phyloP scores from a whole-genome alignment of 306 rosid species.

The Sicyos baderoa region DNA sequence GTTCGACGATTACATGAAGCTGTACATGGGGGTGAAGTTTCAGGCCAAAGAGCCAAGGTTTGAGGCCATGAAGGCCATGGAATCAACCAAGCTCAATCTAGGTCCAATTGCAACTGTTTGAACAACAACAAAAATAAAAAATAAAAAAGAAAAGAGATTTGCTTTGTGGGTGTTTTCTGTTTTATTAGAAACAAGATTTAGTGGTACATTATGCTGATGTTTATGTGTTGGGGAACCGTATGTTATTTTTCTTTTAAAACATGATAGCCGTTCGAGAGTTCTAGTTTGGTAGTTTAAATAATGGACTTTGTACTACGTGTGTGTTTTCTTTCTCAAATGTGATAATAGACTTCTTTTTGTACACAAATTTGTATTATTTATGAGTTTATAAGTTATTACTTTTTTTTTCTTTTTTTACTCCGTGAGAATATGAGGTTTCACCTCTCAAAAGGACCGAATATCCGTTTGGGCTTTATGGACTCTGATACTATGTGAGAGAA shows the following conservation, averaged over 20 bases:
- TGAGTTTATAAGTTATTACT: not conserved
- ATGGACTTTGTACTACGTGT: not conserved
- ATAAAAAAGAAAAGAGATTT: not conserved
- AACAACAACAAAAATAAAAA: no score
- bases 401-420: not conserved
- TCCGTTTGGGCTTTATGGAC: no score
- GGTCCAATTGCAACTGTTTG: slow-evolving; percentile 54
- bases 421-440: no score
- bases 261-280: not conserved
- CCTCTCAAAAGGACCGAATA: no score
- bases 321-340: not conserved
- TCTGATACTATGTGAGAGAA: no score
- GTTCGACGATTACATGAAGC: slow-evolving; percentile 95
- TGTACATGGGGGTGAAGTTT: slow-evolving; percentile 70
- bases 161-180: not conserved
- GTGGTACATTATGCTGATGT: slow-evolving; percentile 6
- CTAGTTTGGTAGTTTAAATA: no score
- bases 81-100: slow-evolving; percentile 27
- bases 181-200: not conserved
- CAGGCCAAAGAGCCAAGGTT: slow-evolving; percentile 95
- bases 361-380: not conserved
- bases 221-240: slow-evolving; percentile 11
- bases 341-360: not conserved
- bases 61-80: slow-evolving; percentile 75
- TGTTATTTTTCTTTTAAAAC: not conserved